phyloP scores from a whole-genome alignment of 768 basidiomycete genomes.

The Auricularia cornea region DNA sequence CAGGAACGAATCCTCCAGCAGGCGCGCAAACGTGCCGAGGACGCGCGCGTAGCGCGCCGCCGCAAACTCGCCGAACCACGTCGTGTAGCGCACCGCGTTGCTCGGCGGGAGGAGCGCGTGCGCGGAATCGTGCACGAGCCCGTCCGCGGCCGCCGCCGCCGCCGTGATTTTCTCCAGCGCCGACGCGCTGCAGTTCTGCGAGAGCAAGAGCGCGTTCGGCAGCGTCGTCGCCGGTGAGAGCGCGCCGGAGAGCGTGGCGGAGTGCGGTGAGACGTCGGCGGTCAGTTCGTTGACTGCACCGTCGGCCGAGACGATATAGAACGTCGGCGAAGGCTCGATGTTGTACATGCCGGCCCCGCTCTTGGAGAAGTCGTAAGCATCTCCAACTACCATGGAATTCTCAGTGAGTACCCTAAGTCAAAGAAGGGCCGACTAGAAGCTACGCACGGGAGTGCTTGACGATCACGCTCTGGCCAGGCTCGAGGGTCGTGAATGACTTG shows the following conservation, averaged over 20 bases:
- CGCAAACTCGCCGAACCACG: conserved; percentile 44
- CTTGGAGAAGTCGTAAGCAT: conserved; percentile 41
- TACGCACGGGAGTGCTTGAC: conserved; percentile 8
- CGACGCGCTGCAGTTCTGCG: conserved; percentile 31
- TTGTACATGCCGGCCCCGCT: conserved; percentile 33
- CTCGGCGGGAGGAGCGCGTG: conserved; percentile 29
- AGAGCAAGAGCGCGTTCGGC: conserved; percentile 28
- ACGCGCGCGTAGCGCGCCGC: not conserved
- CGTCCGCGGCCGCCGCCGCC: conserved; percentile 20
- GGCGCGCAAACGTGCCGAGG: not conserved
- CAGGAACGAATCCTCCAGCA: not conserved
- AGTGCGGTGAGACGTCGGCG: conserved; percentile 20
- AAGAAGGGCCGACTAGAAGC: not conserved
- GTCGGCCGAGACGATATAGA: conserved; percentile 32
- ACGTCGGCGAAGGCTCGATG: conserved; percentile 33
- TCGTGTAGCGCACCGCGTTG: conserved; percentile 34
- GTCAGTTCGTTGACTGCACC: conserved; percentile 25
- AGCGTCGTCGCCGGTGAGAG: conserved; percentile 5
- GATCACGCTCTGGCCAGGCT: conserved; percentile 11
- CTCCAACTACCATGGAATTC: conserved; percentile 27
- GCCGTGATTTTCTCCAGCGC: conserved; percentile 25
- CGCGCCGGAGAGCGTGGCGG: conserved; percentile 13
- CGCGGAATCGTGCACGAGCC: not conserved
- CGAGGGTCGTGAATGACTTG: conserved; percentile 26
- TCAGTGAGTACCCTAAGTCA: not conserved